A percentile compares a stretch with the other conserved stretches of the same genome.
phyloP scores from a whole-genome alignment of 345 rosid species.

The Triadica sebifera region DNA sequence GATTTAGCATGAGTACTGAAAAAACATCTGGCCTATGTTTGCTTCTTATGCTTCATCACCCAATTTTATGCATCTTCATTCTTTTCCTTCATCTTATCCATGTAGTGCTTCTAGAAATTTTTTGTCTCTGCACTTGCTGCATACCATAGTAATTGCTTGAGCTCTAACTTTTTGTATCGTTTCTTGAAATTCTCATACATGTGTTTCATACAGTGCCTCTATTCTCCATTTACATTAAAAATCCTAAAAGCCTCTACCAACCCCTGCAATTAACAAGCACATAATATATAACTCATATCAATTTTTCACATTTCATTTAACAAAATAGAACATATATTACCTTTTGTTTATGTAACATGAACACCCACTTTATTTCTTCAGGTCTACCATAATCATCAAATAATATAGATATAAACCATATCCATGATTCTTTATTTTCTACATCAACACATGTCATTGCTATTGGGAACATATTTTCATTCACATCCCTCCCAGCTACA shows the following conservation, averaged over 20 bases:
- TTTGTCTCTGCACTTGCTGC: too few relatives aligned
- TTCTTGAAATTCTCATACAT: background rate
- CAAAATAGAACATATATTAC: background rate
- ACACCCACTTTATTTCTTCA: background rate
- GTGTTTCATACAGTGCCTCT: background rate
- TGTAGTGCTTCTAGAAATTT: too few relatives aligned
- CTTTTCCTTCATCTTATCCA: too few relatives aligned
- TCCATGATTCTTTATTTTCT: background rate
- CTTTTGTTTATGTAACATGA: background rate
- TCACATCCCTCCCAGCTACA: background rate
- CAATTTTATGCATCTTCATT: background rate
- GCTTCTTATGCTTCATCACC: background rate
- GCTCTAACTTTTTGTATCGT: accelerated
- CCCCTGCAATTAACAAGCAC: too few relatives aligned
- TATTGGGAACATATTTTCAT: background rate
- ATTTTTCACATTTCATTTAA: background rate
- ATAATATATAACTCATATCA: background rate
- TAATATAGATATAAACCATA: background rate
- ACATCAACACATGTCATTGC: background rate
- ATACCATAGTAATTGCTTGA: background rate
- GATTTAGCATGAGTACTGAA: background rate
- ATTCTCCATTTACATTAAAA: background rate
- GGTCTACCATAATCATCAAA: background rate
- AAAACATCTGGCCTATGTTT: background rate
- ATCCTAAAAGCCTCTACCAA: background rate